Evolutionary conservation across 2,329 filamentous ascomycete species (phyloP), one percentile per base, ranked within the genome.

Genomic region (Penicillium sp.): DNA sequence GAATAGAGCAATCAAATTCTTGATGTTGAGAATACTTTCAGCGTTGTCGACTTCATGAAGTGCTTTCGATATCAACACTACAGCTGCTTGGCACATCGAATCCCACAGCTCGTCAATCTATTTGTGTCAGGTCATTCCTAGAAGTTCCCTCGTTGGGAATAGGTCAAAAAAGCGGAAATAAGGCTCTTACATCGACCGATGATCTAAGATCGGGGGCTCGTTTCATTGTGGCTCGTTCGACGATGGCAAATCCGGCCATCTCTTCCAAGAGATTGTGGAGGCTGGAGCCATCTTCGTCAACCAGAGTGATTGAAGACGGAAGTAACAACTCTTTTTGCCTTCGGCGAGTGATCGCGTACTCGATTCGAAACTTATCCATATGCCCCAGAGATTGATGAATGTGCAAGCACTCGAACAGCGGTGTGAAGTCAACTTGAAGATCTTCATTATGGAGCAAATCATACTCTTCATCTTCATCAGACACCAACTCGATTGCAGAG

Each of bases 51-150:
- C 84, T 38, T 86, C 84, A 46, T 84, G 82, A 4, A 99, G 78
- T 0, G 90, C 88, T 62, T 87, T 90, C 0, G 87, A 86, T 58
- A 96, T 95, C 44, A 97, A 79, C 8, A 81, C 83, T 61, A 97
- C 91, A 0, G 90, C 88, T 41, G 88, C 86, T 67, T 92, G 90
- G 68, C 93, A 97, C 90, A 97, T 94, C 0, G 92, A 97, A 66
- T 97, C 93, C 94, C 94, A 99, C 2, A 99, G 78, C 73, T 97
- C 94, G 68, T 99, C 94, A n/a, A 97, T 86, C 89, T 92, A 57
- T 23, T 40, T 18, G 2, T 7, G 58, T 49, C 26, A 27, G 59
- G 61, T 57, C 58, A 51, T 43, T 51, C 36, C 18, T 39, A n/a
- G 13, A 23, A 19, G n/a, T 39, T 32, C 39, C 26, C 36, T 7